Percentiles rank a stretch among this genome's conserved stretches.
phyloP scores from a whole-genome alignment of 345 rosid species.

The Eucalyptus virginea region DNA sequence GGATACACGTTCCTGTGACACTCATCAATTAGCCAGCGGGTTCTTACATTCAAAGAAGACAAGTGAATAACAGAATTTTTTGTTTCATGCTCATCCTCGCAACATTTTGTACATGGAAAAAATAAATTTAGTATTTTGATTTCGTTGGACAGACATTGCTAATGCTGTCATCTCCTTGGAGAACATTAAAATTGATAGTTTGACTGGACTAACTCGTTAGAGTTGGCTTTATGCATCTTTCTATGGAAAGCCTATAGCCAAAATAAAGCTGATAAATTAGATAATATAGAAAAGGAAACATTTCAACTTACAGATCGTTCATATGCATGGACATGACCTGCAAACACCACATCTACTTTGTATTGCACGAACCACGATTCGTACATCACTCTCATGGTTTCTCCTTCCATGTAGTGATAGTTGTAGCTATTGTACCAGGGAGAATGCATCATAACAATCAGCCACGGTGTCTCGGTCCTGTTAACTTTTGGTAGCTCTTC shows the following conservation, averaged over 20 bases:
- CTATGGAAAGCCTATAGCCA: not conserved
- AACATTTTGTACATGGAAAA: not conserved
- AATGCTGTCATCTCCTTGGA: not conserved
- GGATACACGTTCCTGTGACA: conserved; percentile 64
- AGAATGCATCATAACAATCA: conserved; percentile 68
- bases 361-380: conserved; percentile 65
- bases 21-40: not conserved
- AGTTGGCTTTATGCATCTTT: not conserved
- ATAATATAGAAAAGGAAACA: not conserved
- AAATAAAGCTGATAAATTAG: not conserved
- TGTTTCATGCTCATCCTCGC: not conserved
- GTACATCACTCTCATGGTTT: conserved; percentile 90
- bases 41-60: not conserved
- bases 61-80: not conserved
- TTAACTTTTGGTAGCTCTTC: conserved; percentile 71
- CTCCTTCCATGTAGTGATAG: conserved; percentile 96
- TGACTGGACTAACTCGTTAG: not conserved
- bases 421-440: conserved; percentile 95
- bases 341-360: conserved; percentile 81
- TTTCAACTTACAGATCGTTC: conserved; percentile 78
- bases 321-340: conserved; percentile 93
- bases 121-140: not conserved
- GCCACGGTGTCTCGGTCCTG: conserved; percentile 84
- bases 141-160: not conserved
- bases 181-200: not conserved